These are phyloP conservation scores for Westerdykella aurantiaca DNA, from an alignment of 2,329 filamentous ascomycete genomes.

Conservation along the genomic window DNA sequence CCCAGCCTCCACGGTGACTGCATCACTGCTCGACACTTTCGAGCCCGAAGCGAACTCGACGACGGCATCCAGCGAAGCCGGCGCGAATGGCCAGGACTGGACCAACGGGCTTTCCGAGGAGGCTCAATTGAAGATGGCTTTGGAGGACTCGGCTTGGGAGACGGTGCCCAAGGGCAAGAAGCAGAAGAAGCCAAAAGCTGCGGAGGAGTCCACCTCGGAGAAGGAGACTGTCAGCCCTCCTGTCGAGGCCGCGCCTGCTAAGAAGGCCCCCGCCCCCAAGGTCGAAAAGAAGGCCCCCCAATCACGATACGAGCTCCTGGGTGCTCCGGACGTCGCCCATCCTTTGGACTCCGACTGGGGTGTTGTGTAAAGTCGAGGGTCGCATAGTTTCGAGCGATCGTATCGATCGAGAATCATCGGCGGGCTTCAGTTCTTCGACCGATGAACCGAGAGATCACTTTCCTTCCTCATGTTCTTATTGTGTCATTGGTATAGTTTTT, in stretches of 20 bases:
- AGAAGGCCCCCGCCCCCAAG: slow-evolving; percentile 17
- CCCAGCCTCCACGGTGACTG: slow-evolving; percentile 18
- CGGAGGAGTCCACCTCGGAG: slow-evolving; percentile 42
- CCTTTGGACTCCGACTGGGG: slow-evolving; percentile 39
- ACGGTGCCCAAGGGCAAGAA: slow-evolving; percentile 54
- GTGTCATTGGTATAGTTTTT: too few species aligned
- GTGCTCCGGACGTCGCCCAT: slow-evolving; percentile 22
- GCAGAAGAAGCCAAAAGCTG: slow-evolving; percentile 48
- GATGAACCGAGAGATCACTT: too few species aligned
- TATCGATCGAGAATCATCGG: too few species aligned
- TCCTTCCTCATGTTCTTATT: too few species aligned
- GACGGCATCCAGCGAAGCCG: slow-evolving; percentile 35
- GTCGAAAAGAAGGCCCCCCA: slow-evolving; percentile 24
- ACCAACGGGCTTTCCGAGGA: slow-evolving; percentile 53
- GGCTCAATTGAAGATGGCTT: slow-evolving; percentile 52
- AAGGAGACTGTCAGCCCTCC: slow-evolving; percentile 14
- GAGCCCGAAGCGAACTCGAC: slow-evolving; percentile 38
- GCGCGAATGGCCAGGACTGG: slow-evolving; percentile 41
- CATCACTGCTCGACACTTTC: slow-evolving; percentile 47
- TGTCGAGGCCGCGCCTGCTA: slow-evolving; percentile 15
- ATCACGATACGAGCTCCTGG: slow-evolving; percentile 28
- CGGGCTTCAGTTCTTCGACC: too few species aligned
- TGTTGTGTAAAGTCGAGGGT: slow-evolving; percentile 24
- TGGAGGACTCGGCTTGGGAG: slow-evolving; percentile 55
- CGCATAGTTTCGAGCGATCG: too few species aligned